Base-by-base conservation (phyloP, 345 rosid species). In the Boechera divaricarpa region DNA sequence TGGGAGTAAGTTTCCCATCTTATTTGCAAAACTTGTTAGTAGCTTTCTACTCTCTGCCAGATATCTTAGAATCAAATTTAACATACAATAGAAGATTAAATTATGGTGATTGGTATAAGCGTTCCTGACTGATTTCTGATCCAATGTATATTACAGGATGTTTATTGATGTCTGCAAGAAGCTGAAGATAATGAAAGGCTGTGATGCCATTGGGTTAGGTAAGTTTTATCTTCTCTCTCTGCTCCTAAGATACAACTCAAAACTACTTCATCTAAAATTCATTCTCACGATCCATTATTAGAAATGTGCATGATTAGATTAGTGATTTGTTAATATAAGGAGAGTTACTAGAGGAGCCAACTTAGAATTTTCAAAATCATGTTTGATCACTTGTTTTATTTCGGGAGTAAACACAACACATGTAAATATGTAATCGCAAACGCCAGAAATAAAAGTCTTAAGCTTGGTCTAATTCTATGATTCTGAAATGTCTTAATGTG, bases 131-230 rank as follows among this genome's bases (percentile, higher is more conserved):
- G 16, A 58, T 52, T 15, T 42, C 24, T 67, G 51, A 59, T 67
- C 13, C 10, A 51, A 21, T 36, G 8, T 51, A 5, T 48, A 3
- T 70, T 29, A 32, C 87, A 94, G 98, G 85, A 88, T 94, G 92
- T 94, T 94, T 70, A 87, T 86, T 69, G 96, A 89, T 26, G 81
- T 94, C 12, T 94, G 98, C 89, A 91, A 86, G 89, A 87, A 86
- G 87, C 82, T 94, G 74, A 94, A 93, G 85, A 93, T 91, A 68
- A 93, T 91, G 98, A 93, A 93, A 81, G 84, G 98, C 38, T 81
- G 89, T 51, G 97, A 94, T 87, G 97, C 97, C 33, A 94, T 91
- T 78, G 98, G 98, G 44, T 87, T 94, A 72, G 97, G 98, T 90
- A 59, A 54, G 66, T 67, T 53, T 52, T 7, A 10, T 10, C 29